Base-by-base conservation (phyloP, 805 yeast species). In the Trichomonascus vanleenenianus region DNA sequence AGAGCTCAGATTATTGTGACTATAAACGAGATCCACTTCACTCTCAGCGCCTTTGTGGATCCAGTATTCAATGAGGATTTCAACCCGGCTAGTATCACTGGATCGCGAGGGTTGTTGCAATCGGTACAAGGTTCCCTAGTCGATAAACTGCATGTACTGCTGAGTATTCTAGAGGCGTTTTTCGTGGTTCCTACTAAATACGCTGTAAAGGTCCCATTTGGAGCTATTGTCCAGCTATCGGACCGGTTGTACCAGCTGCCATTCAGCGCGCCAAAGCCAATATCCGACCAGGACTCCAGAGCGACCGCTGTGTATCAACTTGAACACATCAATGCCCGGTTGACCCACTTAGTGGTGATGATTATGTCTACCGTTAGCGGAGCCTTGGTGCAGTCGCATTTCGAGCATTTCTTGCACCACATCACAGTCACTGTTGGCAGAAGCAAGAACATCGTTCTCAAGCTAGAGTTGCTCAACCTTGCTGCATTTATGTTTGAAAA, bases 191-290 rank as follows among this genome's bases (percentile, higher is more conserved):
- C 77, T 20, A 78, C 87, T 1, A 76, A 74, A 35, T 72, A 68
- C 53, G 67, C 79, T 10, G 72, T 80, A 7, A 68, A 72, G 50
- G 70, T 84, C 6, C 93, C 94, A 2, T 51, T 85, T 11, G 89
- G 91, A 1, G 55, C 65, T 39, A 57, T 83, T 2, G 57, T 82
- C 3, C 58, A 68, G 7, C 49, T 81, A 41, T 66, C 71, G 18
- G 87, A 83, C 54, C 63, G 79, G 10, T 56, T 81, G 12, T 62
- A 76, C 47, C 70, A 80, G 14, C 61, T 85, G 47, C 78, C 80
- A 44, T 78, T 76, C 50, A 62, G 79, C 32, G 70, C 79, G 1
- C 22, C 39, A 19, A 27, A 39, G 30, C 34, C 40, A 2, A 39
- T 35, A 10, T 20, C 46, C 4, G 53, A 55, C 31, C 45, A 34